phyloP scores from a whole-genome alignment of 208 protist species.

The Balamuthia mandrillaris region DNA sequence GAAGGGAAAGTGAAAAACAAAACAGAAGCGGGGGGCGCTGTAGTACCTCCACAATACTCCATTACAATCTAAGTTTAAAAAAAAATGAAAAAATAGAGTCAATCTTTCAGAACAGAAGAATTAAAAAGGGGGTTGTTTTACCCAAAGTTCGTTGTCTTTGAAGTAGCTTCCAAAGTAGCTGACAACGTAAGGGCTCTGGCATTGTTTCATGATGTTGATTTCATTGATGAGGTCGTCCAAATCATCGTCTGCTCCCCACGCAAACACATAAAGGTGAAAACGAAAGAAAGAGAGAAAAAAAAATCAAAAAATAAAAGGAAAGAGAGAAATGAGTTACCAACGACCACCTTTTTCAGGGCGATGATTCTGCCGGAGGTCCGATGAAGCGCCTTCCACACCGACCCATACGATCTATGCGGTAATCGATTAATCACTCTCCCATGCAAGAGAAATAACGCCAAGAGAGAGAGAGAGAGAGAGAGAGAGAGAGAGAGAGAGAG shows the following conservation, averaged over 20 bases:
- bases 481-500: background rate
- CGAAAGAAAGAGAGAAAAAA: background rate
- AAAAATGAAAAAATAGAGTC: background rate
- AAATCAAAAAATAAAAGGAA: background rate
- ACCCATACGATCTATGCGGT: background rate
- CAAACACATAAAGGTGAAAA: background rate
- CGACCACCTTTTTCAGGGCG: background rate
- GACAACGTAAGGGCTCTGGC: slow-evolving; percentile 55
- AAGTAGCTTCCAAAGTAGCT: slow-evolving; percentile 66
- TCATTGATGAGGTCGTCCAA: slow-evolving; percentile 68
- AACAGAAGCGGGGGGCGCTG: too few relatives aligned
- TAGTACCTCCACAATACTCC: slow-evolving; percentile 70
- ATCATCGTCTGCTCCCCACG: slow-evolving; percentile 59
- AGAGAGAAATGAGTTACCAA: background rate
- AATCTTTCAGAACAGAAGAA: background rate
- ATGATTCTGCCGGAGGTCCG: slow-evolving; percentile 3
- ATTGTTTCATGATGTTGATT: slow-evolving; percentile 70
- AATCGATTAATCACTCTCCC: background rate
- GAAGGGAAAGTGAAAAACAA: too few relatives aligned
- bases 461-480: background rate
- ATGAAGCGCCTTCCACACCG: slow-evolving; percentile 18
- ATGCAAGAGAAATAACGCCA: background rate
- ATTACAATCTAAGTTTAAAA: slow-evolving; percentile 66
- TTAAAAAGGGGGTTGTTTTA: background rate
- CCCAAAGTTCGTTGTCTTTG: slow-evolving; percentile 59